Evolutionary conservation across 139 green algal genomes (phyloP).

Genomic region (Chlamydomonas sphaeroides): DNA sequence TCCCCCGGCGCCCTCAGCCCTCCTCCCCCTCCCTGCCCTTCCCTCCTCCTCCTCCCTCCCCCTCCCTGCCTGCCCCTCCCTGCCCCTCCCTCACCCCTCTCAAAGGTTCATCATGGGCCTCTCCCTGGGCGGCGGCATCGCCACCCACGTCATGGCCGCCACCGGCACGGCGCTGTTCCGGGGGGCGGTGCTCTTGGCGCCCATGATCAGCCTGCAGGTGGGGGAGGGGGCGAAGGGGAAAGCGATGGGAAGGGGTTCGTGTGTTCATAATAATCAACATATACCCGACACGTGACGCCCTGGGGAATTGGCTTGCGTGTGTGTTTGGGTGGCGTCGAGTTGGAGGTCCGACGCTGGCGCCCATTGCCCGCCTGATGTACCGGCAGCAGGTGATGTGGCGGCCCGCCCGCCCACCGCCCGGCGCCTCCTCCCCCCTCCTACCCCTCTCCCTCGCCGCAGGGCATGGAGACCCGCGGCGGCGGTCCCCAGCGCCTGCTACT

Average conservation of each 20-base stretch:
- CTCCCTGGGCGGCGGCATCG: constrained; percentile 39
- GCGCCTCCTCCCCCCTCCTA: background rate
- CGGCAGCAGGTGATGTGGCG: too few relatives aligned
- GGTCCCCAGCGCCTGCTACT: constrained; percentile 25
- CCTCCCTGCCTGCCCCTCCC: too few relatives aligned
- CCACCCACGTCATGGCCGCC: constrained; percentile 26
- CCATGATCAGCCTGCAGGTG: constrained; percentile 43
- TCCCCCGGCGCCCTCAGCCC: too few relatives aligned
- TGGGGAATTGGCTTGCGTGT: too few relatives aligned
- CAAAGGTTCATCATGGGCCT: constrained; percentile 34
- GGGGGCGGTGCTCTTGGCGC: constrained; percentile 39
- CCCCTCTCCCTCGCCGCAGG: background rate
- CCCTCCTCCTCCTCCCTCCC: too few relatives aligned
- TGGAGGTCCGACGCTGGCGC: too few relatives aligned
- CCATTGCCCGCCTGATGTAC: too few relatives aligned
- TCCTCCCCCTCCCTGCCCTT: too few relatives aligned
- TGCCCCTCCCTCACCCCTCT: background rate
- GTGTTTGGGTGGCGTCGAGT: too few relatives aligned
- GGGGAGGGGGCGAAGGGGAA: background rate
- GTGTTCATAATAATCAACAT: too few relatives aligned
- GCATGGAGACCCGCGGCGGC: constrained; percentile 27
- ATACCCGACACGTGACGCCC: too few relatives aligned
- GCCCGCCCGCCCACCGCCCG: background rate
- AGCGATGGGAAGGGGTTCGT: background rate
- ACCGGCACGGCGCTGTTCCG: constrained; percentile 19